A percentile compares a stretch with the other conserved stretches of the same genome.
These are phyloP conservation scores for Apophysomyces variabilis DNA, from an alignment of 371 early-diverging fungal species.

Conservation along the genomic window DNA sequence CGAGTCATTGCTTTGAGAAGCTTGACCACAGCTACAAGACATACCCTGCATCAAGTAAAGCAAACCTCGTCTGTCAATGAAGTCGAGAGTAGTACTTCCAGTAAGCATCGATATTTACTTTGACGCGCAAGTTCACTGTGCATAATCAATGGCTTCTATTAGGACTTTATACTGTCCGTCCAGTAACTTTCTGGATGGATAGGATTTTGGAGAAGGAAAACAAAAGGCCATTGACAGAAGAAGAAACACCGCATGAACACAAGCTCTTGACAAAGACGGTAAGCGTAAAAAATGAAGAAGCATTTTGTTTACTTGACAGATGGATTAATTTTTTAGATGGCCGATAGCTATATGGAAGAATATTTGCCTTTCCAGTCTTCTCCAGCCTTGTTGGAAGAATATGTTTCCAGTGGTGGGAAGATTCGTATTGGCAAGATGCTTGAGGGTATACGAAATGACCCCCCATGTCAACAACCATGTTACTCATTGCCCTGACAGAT, in stretches of 20 bases:
- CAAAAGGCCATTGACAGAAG: constrained; percentile 10
- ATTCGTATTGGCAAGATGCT: constrained; percentile 69
- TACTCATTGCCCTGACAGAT: constrained; percentile 28
- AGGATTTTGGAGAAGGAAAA: constrained; percentile 35
- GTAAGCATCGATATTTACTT: constrained; percentile 14
- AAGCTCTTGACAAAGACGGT: constrained; percentile 24
- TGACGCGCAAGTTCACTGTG: too few species aligned
- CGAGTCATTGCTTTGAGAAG: not conserved
- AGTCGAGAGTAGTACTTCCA: not conserved
- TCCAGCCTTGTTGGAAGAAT: constrained; percentile 77
- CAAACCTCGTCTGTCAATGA: not conserved
- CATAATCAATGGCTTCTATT: not conserved
- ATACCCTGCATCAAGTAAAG: not conserved
- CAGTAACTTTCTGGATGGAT: constrained; percentile 53
- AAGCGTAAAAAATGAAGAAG: constrained; percentile 18
- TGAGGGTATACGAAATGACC: constrained; percentile 40
- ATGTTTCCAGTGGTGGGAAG: constrained; percentile 75
- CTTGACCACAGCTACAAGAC: not conserved
- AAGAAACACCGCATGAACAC: constrained; percentile 23
- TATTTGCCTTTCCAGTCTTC: constrained; percentile 81
- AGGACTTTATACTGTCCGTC: constrained; percentile 44
- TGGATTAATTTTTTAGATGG: constrained; percentile 42
- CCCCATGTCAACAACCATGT: not conserved
- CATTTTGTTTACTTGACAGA: not conserved
- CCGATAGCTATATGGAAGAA: constrained; percentile 83